Base-by-base conservation (phyloP, 2,329 filamentous ascomycete genomes). In the Venturia carpophila region DNA sequence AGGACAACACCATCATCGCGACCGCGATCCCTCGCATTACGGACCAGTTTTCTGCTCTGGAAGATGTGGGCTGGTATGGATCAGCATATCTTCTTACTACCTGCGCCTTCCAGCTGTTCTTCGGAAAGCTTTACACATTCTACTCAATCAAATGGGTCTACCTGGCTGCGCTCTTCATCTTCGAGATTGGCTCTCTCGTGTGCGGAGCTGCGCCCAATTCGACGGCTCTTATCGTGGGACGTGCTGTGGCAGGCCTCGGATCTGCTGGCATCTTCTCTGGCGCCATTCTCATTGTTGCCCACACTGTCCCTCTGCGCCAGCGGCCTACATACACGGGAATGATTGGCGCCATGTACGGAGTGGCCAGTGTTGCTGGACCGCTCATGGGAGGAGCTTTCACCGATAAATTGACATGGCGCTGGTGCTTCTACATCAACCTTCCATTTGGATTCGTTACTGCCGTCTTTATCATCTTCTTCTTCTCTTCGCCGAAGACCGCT, bases 141-240 rank as follows among this genome's bases (percentile, higher is more conserved):
- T 78, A 76, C 69, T 71, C 71, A 0, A 70, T 77, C 70, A 83
- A 82, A 71, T 79, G 75, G 74, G 71, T 79, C 55, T 82, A 77
- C 69, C 67, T 82, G 10, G 67, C 67, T 19, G 77, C 77, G 0
- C 73, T 82, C 30, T 68, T 74, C 66, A 76, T 81, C 70, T 83
- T 83, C 71, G 80, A 82, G 69, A 65, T 83, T 63, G 82, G 82
- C 21, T 80, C 78, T n/a, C 72, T 80, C 15, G 73, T 84, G 64
- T 83, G 81, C 67, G 82, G 78, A 68, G 75, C 78, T 37, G 80
- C 81, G 9, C 80, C 80, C 15, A 80, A 76, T 68, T 80, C 78
- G 5, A 76, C 71, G 2, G 76, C 80, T 19, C 71, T 84, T 42
- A 82, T 84, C 69, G 72, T 83, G 52, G 82, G 82, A 11, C 76